Evolutionary conservation across 2,329 filamentous ascomycete genomes (phyloP).

Genomic region (Claviceps pazoutovae): DNA sequence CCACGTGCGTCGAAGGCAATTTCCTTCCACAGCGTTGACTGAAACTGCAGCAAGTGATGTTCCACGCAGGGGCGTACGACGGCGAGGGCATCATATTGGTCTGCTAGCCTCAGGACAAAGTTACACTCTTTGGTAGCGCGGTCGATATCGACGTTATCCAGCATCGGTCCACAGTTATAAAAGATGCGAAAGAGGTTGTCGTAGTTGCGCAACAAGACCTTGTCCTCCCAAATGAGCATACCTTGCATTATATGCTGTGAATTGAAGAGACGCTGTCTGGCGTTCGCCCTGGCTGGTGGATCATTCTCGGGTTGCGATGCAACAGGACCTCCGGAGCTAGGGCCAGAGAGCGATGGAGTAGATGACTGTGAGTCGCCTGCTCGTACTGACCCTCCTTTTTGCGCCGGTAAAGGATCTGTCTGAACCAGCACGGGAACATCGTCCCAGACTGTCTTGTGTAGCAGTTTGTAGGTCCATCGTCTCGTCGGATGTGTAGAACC

Average conservation of each 20-base stretch:
- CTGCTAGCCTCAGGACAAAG: conserved; percentile 43
- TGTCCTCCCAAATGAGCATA: conserved; percentile 23
- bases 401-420: too few species aligned
- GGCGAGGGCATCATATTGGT: too few species aligned
- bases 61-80: too few species aligned
- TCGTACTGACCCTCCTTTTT: too few species aligned
- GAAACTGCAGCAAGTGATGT: too few species aligned
- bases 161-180: conserved; percentile 54
- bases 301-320: conserved; percentile 18
- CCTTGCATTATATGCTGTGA: too few species aligned
- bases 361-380: too few species aligned
- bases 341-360: conserved; percentile 9
- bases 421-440: too few species aligned
- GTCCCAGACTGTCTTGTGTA: conserved; percentile 55
- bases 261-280: conserved; percentile 23
- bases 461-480: conserved; percentile 79
- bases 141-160: conserved; percentile 80
- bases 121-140: conserved; percentile 91
- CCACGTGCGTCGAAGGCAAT: conserved; percentile 91
- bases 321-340: conserved; percentile 17
- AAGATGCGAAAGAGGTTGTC: conserved; percentile 50
- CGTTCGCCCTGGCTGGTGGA: conserved; percentile 27
- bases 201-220: conserved; percentile 78
- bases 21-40: conserved; percentile 61
- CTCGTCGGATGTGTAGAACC: conserved; percentile 20